phyloP scores from a whole-genome alignment of 495 filamentous ascomycete genomes.

The Penicillium verhagenii region DNA sequence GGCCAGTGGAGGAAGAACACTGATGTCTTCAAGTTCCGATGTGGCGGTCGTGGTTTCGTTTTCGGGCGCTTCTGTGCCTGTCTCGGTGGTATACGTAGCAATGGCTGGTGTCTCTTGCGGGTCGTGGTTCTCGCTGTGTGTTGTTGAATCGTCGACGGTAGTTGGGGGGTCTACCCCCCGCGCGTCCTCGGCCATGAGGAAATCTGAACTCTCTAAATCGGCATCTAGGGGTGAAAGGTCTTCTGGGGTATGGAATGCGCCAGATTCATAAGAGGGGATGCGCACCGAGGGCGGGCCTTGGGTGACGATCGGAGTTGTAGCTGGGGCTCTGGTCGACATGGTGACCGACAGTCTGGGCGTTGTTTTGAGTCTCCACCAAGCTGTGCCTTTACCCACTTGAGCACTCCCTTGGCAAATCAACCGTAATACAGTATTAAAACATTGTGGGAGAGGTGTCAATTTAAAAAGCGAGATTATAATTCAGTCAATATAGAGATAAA shows the following conservation, averaged over 20 bases:
- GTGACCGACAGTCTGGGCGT: slow-evolving; percentile 30
- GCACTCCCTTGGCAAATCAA: slow-evolving; percentile 17
- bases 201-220: slow-evolving; percentile 30
- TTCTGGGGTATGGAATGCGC: slow-evolving; percentile 35
- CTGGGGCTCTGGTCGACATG: slow-evolving; percentile 37
- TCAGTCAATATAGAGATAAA: neutral
- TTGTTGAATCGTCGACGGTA: slow-evolving; percentile 20
- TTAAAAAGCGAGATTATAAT: no score
- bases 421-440: no score
- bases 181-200: slow-evolving; percentile 41
- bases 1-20: slow-evolving; percentile 36
- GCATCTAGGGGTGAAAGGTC: slow-evolving; percentile 38
- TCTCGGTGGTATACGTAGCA: slow-evolving; percentile 7
- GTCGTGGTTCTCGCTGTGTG: slow-evolving; percentile 16
- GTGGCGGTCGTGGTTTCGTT: slow-evolving; percentile 6
- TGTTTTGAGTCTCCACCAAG: slow-evolving; percentile 36
- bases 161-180: slow-evolving; percentile 28
- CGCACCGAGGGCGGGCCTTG: slow-evolving; percentile 23
- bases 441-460: no score
- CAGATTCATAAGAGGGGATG: slow-evolving; percentile 31
- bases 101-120: slow-evolving; percentile 17
- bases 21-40: slow-evolving; percentile 18
- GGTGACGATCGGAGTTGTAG: slow-evolving; percentile 24
- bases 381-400: slow-evolving; percentile 19
- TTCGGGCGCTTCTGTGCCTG: slow-evolving; percentile 5